Conservation (phyloP, 805 yeast genomes). For the Lipomyces mesembrius region DNA sequence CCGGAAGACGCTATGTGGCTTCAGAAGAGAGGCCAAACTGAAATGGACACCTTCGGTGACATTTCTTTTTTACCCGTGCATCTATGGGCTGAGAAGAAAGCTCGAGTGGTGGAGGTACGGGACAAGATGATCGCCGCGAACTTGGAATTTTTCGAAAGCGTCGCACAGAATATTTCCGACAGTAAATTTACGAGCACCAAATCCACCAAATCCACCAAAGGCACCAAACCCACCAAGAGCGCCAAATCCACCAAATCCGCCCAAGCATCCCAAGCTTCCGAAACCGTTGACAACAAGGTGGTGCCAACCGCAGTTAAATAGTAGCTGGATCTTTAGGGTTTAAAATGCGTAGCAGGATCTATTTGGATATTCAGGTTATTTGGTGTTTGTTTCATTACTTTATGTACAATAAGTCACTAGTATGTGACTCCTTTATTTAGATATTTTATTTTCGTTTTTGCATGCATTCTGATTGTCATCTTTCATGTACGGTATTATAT, state of each 20-base stretch:
- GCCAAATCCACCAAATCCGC: too few species aligned
- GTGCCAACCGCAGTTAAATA: background rate
- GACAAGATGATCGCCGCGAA: constrained; percentile 30
- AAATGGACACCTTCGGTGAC: constrained; percentile 40
- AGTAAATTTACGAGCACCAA: background rate
- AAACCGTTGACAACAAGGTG: too few species aligned
- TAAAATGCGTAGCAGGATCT: background rate
- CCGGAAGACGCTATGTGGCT: constrained; percentile 32
- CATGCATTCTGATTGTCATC: background rate
- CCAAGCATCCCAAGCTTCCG: too few species aligned
- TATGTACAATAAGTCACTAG: background rate
- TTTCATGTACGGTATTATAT: background rate
- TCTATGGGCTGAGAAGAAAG: constrained; percentile 38
- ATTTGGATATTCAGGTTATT: background rate
- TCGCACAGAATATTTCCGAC: constrained; percentile 3
- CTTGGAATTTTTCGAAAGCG: constrained; percentile 2
- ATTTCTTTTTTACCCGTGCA: constrained; percentile 32
- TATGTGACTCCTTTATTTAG: background rate
- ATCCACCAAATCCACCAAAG: background rate
- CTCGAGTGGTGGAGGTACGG: constrained; percentile 24
- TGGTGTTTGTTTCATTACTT: background rate
- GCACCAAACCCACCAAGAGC: too few species aligned
- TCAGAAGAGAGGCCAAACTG: constrained; percentile 30
- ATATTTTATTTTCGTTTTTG: background rate
- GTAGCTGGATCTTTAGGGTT: background rate